phyloP scores from a whole-genome alignment of 345 rosid genomes.

The Gossypium arboreum region DNA sequence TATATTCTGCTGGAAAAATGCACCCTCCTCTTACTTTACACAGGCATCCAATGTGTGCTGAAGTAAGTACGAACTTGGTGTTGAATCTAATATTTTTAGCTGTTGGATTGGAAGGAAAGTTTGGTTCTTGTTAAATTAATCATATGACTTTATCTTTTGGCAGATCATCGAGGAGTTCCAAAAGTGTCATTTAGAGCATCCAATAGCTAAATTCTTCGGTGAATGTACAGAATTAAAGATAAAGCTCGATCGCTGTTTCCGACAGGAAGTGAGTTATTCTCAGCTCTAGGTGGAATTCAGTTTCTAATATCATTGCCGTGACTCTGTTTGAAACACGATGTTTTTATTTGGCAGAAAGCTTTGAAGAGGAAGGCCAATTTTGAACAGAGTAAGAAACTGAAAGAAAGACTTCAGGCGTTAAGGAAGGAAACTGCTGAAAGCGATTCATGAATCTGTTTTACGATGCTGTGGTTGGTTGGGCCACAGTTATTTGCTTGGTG shows the following conservation, averaged over 20 bases:
- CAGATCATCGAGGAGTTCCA: constrained; percentile 89
- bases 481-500: not conserved
- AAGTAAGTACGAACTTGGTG: constrained; percentile 41
- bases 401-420: constrained; percentile 46
- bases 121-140: not conserved
- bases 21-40: constrained; percentile 95
- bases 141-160: not conserved
- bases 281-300: not conserved
- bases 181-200: constrained; percentile 85
- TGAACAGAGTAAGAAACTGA: constrained; percentile 57
- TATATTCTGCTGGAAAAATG: constrained; percentile 34
- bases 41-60: constrained; percentile 86
- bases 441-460: not conserved
- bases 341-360: constrained; percentile 55
- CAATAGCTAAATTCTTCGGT: constrained; percentile 76
- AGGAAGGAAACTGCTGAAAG: constrained; percentile 45
- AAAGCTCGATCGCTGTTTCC: constrained; percentile 83
- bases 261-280: constrained; percentile 57
- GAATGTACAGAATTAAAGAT: constrained; percentile 77
- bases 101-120: not conserved
- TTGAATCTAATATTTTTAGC: not conserved
- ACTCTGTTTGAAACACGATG: not conserved
- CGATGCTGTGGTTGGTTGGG: not conserved
- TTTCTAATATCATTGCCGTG: not conserved
- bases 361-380: constrained; percentile 85